Evolutionary conservation across 306 rosid species (phyloP), one percentile per base, ranked within the genome.

Genomic region (Hippophae gyantsensis): DNA sequence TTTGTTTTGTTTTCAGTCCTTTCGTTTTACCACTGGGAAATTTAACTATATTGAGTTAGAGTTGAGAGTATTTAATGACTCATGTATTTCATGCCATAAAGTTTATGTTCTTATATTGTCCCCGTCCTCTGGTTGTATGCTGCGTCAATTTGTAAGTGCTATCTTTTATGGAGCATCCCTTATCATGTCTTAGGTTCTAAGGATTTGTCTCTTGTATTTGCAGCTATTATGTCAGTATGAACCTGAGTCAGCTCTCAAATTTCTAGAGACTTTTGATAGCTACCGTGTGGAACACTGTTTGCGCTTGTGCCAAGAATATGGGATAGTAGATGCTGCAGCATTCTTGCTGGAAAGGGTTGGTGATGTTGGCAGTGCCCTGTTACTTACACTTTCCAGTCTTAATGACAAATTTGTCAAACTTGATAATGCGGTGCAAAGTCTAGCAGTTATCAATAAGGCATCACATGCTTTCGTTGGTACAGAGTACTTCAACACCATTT

Each of bases 311-410:
- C 95, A 88, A 72, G 79, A 85, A 66, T 84, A 92, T 72, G 89
- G 79, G 65, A 84, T 92, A 61, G 45, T 78, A 51, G 96, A 92
- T 78, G 99, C 99, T 74, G 85, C 99, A 18, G 84, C 99, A 10
- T 92, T 80, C 78, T 83, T 92, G 69, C 72, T 88, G 70, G 95
- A 92, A 81, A 83, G 96, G 78, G 96, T 92, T 68, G 96, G 95
- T 67, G 90, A 88, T 77, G 95, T 88, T 65, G 93, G 96, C 49
- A 82, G 78, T 78, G 99, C 99, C 59, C 99, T 92, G 68, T 66
- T 71, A 65, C 89, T 88, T 65, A 76, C 93, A 41, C 95, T 92
- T 73, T 85, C 96, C 57, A 72, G 86, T 77, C 86, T 88, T 61
- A 62, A 76, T 66, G 84, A 77, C 52, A 92, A 88, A 68, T 92